Base-by-base conservation (phyloP, 345 rosid species). In the Pistacia atlantica region DNA sequence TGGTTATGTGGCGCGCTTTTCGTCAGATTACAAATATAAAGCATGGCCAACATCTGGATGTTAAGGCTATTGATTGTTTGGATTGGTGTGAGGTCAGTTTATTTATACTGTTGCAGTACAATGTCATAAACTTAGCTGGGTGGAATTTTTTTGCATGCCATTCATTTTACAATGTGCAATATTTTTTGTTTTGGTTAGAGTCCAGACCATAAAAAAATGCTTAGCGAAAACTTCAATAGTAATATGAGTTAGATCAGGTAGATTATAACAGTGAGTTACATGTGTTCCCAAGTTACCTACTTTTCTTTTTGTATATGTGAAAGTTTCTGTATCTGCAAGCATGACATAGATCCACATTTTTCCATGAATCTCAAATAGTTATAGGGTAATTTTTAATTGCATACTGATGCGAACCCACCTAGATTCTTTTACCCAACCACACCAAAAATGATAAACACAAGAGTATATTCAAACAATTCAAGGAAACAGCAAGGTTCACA, bases 1-100 rank as follows among this genome's bases (percentile, higher is more conserved):
- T 81, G 86, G 90, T 91, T 69, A 91, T 86, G 95, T 91, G 91
- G 90, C 90, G 88, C 52, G 93, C 91, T 45, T 76, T 85, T 75
- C 88, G 90, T 33, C 87, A 86, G 72, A 82, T 77, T 52, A 52
- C 62, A 61, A 81, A 76, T 73, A 67, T 69, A 60, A 87, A 81
- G 28, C 82, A 75, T 57, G 80, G 58, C 14, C 46, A 56, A 48
- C 80, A 81, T 65, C 74, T 84, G 56, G 75, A 79, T 72, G 83
- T 83, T 56, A 77, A 74, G 75, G 88, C 83, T 17, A 71, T 86
- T 42, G 87, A 87, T 45, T 90, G 90, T 74, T 81, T 90, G 81
- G 91, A 83, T 67, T 83, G 78, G 77, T 81, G 88, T 25, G 84
- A 87, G 90, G 90, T 85, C 31, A 62, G 83, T 51, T 11, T 49